Evolutionary conservation across 257 asterid genomes (phyloP).

Genomic region (Solanum chiquidenum): DNA sequence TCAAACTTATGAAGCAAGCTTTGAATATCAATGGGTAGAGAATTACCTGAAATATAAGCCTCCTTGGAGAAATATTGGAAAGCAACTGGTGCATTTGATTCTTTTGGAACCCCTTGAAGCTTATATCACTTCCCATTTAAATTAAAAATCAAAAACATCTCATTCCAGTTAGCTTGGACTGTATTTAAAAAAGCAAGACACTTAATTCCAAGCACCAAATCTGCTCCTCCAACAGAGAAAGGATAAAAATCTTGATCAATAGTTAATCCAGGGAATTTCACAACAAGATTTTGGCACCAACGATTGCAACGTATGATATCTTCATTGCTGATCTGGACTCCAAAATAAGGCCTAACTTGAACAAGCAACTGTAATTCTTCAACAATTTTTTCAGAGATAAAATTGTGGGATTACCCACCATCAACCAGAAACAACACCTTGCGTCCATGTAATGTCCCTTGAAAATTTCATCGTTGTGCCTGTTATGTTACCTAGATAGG

Average conservation of each 20-base stretch:
- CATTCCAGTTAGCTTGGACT: not conserved
- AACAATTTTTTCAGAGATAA: not conserved
- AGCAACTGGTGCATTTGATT: not conserved
- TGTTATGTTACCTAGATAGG: not conserved
- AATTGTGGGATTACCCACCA: not conserved
- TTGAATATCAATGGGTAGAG: not conserved
- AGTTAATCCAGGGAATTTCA: not conserved
- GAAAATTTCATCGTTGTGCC: not conserved
- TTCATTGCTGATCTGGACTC: not conserved
- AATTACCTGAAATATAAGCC: not conserved
- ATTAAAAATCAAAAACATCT: not conserved
- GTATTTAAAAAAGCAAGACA: not conserved
- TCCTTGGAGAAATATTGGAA: not conserved
- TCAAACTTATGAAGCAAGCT: not conserved
- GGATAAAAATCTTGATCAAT: not conserved
- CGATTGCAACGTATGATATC: not conserved
- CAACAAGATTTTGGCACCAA: not conserved
- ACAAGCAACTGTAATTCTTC: not conserved
- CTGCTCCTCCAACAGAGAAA: not conserved
- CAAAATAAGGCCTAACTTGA: not conserved
- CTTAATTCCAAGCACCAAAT: not conserved
- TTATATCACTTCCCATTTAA: not conserved
- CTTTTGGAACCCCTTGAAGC: not conserved
- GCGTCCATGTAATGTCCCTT: not conserved
- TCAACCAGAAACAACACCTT: not conserved